Evolutionary conservation across 306 rosid genomes (phyloP), one percentile per base, ranked within the genome.

Genomic region (Senna siamea): DNA sequence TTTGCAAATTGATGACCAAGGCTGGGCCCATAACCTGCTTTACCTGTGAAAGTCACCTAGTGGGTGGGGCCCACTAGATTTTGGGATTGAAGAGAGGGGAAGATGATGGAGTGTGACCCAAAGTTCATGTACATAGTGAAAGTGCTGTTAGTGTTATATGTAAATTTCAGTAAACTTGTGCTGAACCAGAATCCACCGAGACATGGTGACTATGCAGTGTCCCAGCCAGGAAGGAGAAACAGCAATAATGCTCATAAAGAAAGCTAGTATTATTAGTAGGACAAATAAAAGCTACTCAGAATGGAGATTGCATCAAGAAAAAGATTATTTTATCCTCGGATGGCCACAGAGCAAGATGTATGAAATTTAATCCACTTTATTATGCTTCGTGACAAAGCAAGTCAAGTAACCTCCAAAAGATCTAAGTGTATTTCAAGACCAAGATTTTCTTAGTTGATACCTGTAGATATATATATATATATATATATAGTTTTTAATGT

Each of bases 111-210:
- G 53, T 34, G 28, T 59, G 75, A 57, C 61, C 75, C 57, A 70
- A 75, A 76, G 76, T 76, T 66, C 41, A 56, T 37, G 69, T 44
- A 75, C 80, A 61, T 47, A 38, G 34, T 69, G 65, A 40, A 38
- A 38, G 4, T 38, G 43, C 14, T 52, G 44, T 13, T n/a, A 28
- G 34, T 34, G 44, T 14, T 40, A 38, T 26, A 26, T 26, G 30
- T 26, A 26, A 26, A 1, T 26, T 26, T n/a, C n/a, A 26, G 1
- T 26, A 1, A 26, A 26, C 30, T 26, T 1, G 30, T 26, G 30
- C 30, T 26, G 30, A 26, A 26, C 30, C 30, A 26, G 30, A 26
- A 26, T 26, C 30, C 30, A 26, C 30, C 3, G 3, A 26, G 30
- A 26, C 30, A 26, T 3, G 3, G 30, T 37, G 40, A 37, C 8